Conservation (phyloP, 441 rosid genomes). For the Populus hybrid region DNA sequence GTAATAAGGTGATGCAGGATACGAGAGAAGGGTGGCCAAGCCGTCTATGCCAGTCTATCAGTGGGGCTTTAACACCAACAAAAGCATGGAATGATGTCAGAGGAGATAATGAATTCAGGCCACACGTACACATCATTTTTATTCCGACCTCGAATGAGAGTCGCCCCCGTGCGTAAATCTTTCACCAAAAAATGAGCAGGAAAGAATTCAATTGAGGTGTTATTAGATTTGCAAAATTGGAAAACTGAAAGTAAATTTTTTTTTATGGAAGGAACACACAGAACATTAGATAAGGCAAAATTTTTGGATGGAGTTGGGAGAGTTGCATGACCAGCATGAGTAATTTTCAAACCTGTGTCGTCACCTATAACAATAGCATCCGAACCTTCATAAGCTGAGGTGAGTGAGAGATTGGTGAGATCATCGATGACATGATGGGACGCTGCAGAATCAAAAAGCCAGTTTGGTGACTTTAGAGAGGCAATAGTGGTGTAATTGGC, state of each 20-base stretch:
- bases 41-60: neutral
- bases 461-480: neutral
- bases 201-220: neutral
- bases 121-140: neutral
- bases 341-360: neutral
- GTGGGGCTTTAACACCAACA: neutral
- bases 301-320: accelerated
- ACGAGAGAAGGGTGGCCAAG: neutral
- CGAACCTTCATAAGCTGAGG: neutral
- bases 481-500: neutral
- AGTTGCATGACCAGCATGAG: neutral
- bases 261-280: neutral
- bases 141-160: neutral
- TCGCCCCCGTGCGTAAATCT: neutral
- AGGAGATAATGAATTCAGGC: neutral
- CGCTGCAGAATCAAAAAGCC: neutral
- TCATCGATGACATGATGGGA: neutral
- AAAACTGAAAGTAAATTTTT: neutral
- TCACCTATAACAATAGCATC: neutral
- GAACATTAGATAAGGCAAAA: neutral
- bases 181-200: neutral
- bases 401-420: too few species aligned
- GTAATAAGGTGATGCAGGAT: neutral
- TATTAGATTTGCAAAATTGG: neutral
- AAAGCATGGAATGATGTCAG: accelerated